Evolutionary conservation across 441 rosid species (phyloP), one percentile per base, ranked within the genome.

Genomic region (Bocquillonia castaneifolia): DNA sequence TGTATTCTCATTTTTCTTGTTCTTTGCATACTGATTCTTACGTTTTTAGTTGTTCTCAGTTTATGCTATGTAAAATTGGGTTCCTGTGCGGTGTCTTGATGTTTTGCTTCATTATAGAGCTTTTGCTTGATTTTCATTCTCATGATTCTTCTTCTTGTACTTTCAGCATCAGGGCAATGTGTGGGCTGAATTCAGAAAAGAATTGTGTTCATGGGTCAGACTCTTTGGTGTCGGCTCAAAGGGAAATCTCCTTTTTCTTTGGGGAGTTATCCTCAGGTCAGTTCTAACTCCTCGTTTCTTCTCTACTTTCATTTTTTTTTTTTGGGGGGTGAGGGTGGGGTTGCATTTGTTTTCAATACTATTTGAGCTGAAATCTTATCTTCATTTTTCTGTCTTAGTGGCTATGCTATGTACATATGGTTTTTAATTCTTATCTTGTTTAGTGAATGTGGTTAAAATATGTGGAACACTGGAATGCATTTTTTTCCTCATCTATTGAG

Each of bases 191-290:
- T 83, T 80, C 69, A 5, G 86, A 87, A 74, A 81, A 70, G 65
- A 93, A 90, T 59, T 93, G 94, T 63, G 87, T 89, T 58, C 94
- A 88, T 71, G 96, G 97, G 66, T 93, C 96, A 0, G 97, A 89
- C 82, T 93, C 97, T 64, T 67, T 72, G 54, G 72, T 76, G 64
- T 92, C 93, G 20, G 96, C 93, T 66, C 77, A 77, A 79, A 82
- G 97, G 68, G 94, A 90, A 78, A 89, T 93, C 66, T 65, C 82
- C 39, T 87, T 93, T 81, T 90, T 93, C 88, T 90, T 90, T 74
- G 65, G 69, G 58, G 83, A 84, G 65, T 45, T 14, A 28, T 56
- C 76, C 42, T 63, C 80, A 78, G 88, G 92, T 92, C 18, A 52
- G 70, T 52, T 71, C 56, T 61, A n/a, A 1, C 17, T 7, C 58